These are phyloP conservation scores for Saitozyma podzolica DNA, from an alignment of 768 basidiomycete species.

Conservation along the genomic window DNA sequence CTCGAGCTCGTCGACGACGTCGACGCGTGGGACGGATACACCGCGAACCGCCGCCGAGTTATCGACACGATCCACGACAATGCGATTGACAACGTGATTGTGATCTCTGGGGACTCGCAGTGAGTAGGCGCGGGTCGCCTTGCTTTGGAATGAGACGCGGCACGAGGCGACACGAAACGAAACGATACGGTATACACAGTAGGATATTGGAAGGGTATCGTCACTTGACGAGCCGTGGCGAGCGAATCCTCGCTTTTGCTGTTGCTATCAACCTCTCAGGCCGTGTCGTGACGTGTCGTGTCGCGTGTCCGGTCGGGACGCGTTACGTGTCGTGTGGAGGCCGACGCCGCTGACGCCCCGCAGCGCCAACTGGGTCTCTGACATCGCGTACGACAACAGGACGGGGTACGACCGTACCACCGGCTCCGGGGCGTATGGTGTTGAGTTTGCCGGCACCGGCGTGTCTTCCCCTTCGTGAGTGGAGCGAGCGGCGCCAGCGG, in stretches of 20 bases:
- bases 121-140: constrained; percentile 7
- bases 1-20: constrained; percentile 19
- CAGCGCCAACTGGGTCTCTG: constrained; percentile 61
- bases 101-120: constrained; percentile 66
- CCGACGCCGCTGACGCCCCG: too few relatives aligned
- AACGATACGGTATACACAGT: too few relatives aligned
- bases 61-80: constrained; percentile 60
- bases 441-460: constrained; percentile 66
- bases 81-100: constrained; percentile 60
- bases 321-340: too few relatives aligned
- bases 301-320: too few relatives aligned
- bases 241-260: too few relatives aligned
- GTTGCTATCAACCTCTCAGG: too few relatives aligned
- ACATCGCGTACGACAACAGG: constrained; percentile 58
- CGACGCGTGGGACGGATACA: constrained; percentile 66
- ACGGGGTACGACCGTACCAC: constrained; percentile 58
- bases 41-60: constrained; percentile 60
- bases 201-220: too few relatives aligned
- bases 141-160: neutral
- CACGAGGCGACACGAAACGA: too few relatives aligned
- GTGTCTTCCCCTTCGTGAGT: constrained; percentile 58
- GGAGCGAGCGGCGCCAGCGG: too few relatives aligned
- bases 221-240: too few relatives aligned
- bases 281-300: too few relatives aligned
- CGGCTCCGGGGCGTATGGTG: constrained; percentile 60